A percentile compares a stretch with the other conserved stretches of the same genome.
These are phyloP conservation scores for Cocos nucifera DNA, from an alignment of 176 grass and related monocot species.

Conservation along the genomic window DNA sequence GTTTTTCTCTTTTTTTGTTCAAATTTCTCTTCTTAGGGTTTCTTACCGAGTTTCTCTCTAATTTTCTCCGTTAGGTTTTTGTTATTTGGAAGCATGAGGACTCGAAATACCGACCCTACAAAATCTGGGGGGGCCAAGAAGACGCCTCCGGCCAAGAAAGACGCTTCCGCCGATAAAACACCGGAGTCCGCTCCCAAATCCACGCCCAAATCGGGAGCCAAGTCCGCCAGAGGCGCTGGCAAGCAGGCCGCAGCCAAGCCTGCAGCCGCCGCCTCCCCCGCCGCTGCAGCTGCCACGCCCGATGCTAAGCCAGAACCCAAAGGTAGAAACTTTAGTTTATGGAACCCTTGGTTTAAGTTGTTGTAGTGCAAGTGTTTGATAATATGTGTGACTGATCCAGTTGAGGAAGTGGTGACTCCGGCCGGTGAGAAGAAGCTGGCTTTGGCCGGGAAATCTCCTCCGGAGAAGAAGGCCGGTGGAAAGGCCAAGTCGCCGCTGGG, in stretches of 20 bases:
- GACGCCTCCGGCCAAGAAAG: constrained; percentile 9
- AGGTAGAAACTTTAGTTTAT: not conserved
- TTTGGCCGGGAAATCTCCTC: not conserved
- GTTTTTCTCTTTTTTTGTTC: no score
- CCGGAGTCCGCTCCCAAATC: not conserved
- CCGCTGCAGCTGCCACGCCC: not conserved
- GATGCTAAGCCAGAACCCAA: not conserved
- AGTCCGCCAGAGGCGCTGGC: not conserved
- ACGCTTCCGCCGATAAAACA: not conserved
- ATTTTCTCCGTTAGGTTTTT: no score
- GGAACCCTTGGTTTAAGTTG: not conserved
- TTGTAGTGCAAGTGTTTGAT: not conserved
- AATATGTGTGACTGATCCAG: constrained; percentile 5
- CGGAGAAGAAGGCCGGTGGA: not conserved
- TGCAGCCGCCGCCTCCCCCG: not conserved
- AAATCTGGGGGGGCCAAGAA: constrained; percentile 18
- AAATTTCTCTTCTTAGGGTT: no score
- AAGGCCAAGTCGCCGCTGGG: not conserved
- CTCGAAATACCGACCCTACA: constrained; percentile 3
- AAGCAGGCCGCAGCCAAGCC: constrained; percentile 2
- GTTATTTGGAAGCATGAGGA: constrained; percentile 10
- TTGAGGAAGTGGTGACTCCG: not conserved
- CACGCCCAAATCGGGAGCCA: constrained; percentile 2
- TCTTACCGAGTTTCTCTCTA: no score
- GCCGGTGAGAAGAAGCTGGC: constrained; percentile 3